Conservation (phyloP, 2,329 filamentous ascomycete species). For the Neonectria hederae region DNA sequence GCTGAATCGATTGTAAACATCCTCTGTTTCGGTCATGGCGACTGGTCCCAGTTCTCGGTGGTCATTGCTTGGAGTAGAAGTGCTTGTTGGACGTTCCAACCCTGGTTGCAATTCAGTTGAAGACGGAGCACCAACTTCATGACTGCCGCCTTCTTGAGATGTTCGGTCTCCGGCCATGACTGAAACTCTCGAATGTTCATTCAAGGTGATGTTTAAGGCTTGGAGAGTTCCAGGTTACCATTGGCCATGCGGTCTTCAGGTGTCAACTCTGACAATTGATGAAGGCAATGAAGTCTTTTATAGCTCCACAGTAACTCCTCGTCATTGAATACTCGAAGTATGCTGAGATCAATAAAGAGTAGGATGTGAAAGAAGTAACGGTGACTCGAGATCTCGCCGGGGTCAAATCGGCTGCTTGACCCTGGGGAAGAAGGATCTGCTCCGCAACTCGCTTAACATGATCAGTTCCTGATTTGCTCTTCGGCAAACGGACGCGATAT, state of each 20-base stretch:
- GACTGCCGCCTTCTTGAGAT: neutral
- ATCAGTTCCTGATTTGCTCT: neutral
- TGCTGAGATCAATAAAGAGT: neutral
- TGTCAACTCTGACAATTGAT: neutral
- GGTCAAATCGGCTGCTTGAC: neutral
- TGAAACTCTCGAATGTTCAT: neutral
- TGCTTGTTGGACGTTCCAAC: neutral
- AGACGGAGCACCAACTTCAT: neutral
- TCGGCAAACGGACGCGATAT: neutral
- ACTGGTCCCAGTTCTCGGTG: neutral
- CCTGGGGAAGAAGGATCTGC: neutral
- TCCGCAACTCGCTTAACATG: neutral
- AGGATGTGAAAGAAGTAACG: neutral
- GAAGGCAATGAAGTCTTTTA: neutral
- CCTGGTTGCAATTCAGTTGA: neutral
- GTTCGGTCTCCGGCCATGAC: neutral
- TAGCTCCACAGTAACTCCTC: neutral
- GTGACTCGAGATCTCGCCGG: neutral
- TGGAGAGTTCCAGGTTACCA: neutral
- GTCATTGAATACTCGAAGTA: neutral
- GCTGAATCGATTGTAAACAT: conserved; percentile 37
- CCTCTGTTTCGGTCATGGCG: neutral
- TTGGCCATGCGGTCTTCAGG: neutral
- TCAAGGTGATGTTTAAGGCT: neutral
- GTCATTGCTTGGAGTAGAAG: neutral